phyloP scores from a whole-genome alignment of 352 stramenopile genomes.

The Phytophthora pluvialis region DNA sequence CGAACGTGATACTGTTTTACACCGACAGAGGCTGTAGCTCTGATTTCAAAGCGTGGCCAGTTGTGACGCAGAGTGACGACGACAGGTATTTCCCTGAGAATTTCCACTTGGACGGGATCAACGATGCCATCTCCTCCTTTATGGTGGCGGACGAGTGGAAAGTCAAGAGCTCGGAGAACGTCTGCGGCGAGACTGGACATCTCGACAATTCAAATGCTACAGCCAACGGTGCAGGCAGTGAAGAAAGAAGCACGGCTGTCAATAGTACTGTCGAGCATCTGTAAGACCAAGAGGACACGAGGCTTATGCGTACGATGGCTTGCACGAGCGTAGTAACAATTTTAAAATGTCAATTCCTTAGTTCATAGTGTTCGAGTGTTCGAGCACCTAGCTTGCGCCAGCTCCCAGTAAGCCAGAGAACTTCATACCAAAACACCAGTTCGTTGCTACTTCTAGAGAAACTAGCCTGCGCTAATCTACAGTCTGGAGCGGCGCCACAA shows the following conservation, averaged over 20 bases:
- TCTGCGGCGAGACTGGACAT: neutral
- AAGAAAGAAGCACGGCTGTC: neutral
- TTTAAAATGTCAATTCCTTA: too few relatives aligned
- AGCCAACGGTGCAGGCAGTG: neutral
- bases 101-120: conserved; percentile 7
- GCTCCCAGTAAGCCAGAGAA: too few relatives aligned
- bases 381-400: too few relatives aligned
- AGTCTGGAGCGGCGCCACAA: too few relatives aligned
- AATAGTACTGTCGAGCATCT: neutral
- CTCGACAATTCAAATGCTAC: neutral
- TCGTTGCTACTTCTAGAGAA: too few relatives aligned
- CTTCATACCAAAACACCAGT: too few relatives aligned
- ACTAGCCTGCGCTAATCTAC: too few relatives aligned
- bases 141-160: conserved; percentile 1
- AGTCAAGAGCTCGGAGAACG: neutral
- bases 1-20: conserved; percentile 1
- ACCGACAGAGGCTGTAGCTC: neutral
- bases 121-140: conserved; percentile 12
- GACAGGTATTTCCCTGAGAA: neutral
- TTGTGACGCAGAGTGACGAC: conserved; percentile 3
- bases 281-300: too few relatives aligned
- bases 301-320: too few relatives aligned
- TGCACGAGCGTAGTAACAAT: too few relatives aligned
- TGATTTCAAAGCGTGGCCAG: neutral
- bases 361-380: too few relatives aligned